phyloP scores from a whole-genome alignment of 192 early-diverging fungal species.

The Backusella morwellensis region DNA sequence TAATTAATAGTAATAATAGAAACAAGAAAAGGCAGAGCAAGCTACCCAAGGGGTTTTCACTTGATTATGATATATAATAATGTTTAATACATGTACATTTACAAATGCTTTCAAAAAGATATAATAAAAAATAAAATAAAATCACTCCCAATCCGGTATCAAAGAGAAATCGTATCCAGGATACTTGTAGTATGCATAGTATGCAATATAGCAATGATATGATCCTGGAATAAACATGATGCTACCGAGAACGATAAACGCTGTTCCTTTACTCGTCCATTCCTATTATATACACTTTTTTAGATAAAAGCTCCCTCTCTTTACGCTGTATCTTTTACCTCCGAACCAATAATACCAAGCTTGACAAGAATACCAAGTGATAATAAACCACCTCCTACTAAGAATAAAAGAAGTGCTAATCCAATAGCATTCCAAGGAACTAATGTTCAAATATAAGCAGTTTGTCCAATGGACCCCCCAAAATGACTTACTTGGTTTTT shows the following conservation, averaged over 20 bases:
- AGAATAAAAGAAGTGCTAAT: slow-evolving; percentile 43
- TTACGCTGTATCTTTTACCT: slow-evolving; percentile 30
- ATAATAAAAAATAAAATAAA: background rate
- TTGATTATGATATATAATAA: background rate
- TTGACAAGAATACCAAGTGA: slow-evolving; percentile 50
- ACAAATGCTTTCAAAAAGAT: background rate
- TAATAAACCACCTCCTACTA: slow-evolving; percentile 45
- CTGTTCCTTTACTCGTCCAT: slow-evolving; percentile 53
- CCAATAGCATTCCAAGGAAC: slow-evolving; percentile 60
- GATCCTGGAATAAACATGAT: slow-evolving; percentile 60
- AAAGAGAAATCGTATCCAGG: slow-evolving; percentile 56
- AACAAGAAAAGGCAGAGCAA: background rate
- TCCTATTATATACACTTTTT: slow-evolving; percentile 20
- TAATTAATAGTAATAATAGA: background rate
- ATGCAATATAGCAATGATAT: slow-evolving; percentile 53
- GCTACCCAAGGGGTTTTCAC: background rate
- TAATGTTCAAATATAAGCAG: background rate
- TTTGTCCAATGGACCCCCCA: too few species aligned
- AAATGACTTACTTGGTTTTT: slow-evolving; percentile 24
- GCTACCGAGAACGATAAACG: slow-evolving; percentile 52
- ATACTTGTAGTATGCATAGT: slow-evolving; percentile 56
- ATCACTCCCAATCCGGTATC: slow-evolving; percentile 47
- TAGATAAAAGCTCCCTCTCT: background rate
- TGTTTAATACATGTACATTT: background rate
- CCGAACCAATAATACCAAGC: slow-evolving; percentile 42